Evolutionary conservation across 2,329 filamentous ascomycete genomes (phyloP), one percentile per base, ranked within the genome.

Genomic region (Aureobasidium musti): DNA sequence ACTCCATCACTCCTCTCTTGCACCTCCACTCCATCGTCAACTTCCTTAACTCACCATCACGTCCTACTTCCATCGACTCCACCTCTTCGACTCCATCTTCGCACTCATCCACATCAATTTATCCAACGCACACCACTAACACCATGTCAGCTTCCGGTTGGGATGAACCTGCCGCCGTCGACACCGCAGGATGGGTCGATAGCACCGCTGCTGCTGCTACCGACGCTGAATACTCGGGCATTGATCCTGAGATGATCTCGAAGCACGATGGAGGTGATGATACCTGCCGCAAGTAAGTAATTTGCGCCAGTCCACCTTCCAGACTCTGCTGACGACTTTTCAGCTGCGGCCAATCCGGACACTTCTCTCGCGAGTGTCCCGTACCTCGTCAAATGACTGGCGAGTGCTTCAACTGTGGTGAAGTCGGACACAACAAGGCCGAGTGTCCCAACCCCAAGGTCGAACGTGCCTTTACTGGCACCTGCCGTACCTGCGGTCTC

Each of bases 391-490:
- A 84, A 74, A 79, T 84, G 73, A 79, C 73, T 17, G 79, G 82
- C 26, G 80, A 79, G 52, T 88, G 86, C 78, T 87, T 78, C 81
- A 88, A 87, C 76, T 89, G 86, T 69, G 84, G 84, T 63, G 76
- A 87, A 70, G 71, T 78, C 37, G 84, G 87, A 17, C 87, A 90
- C 79, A 85, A 80, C 76, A 89, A 87, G 76, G 77, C 81, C 1
- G 87, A 89, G 8, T 89, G 87, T 72, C 71, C 84, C 21, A 86
- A 88, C 65, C 82, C 83, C 19, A 78, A 77, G 30, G 82, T 85
- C 63, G 79, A 82, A 66, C 80, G 79, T 63, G 73, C 78, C 14
- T 85, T 85, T 73, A 81, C 79, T 56, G 85, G 87, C 3, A 83
- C 79, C 11, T 91, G 89, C 78, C 84, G 84, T 69, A 79, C 84